Conservation (phyloP, 768 basidiomycete species). For the Lactarius vividus region DNA sequence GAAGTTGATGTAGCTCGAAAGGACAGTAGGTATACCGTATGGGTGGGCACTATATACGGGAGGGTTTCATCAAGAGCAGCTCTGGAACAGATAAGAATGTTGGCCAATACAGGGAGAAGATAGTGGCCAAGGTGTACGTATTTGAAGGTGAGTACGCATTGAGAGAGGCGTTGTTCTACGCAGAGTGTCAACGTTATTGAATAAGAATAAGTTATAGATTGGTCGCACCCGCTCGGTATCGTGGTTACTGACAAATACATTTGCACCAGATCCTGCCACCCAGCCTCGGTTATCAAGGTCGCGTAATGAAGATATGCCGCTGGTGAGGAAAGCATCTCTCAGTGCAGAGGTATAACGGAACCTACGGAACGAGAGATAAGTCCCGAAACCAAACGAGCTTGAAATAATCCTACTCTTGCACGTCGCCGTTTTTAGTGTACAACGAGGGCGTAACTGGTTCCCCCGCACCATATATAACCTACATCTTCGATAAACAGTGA, state of each 20-base stretch:
- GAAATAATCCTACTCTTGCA: conserved; percentile 50
- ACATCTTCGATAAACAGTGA: neutral
- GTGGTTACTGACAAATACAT: conserved; percentile 67
- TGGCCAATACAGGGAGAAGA: conserved; percentile 52
- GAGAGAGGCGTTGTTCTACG: conserved; percentile 50
- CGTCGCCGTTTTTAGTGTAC: conserved; percentile 58
- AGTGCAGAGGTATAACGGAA: conserved; percentile 61
- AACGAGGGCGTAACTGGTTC: conserved; percentile 54
- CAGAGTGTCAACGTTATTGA: neutral
- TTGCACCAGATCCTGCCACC: conserved; percentile 51
- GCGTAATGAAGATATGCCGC: conserved; percentile 51
- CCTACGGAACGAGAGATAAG: conserved; percentile 25
- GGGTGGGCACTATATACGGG: conserved; percentile 44
- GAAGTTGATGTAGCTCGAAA: conserved; percentile 56
- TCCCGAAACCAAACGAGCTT: too few relatives aligned
- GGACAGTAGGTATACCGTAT: conserved; percentile 62
- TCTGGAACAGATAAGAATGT: neutral
- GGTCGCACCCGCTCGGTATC: conserved; percentile 57
- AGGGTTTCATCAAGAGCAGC: neutral
- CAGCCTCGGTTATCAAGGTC: conserved; percentile 55
- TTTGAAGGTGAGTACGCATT: conserved; percentile 63
- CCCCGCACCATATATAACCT: conserved; percentile 43
- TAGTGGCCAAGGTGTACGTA: conserved; percentile 54
- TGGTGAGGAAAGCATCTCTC: conserved; percentile 48
- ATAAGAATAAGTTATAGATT: neutral